phyloP scores from a whole-genome alignment of 176 grass and related monocot genomes.

The Juncus effusus region DNA sequence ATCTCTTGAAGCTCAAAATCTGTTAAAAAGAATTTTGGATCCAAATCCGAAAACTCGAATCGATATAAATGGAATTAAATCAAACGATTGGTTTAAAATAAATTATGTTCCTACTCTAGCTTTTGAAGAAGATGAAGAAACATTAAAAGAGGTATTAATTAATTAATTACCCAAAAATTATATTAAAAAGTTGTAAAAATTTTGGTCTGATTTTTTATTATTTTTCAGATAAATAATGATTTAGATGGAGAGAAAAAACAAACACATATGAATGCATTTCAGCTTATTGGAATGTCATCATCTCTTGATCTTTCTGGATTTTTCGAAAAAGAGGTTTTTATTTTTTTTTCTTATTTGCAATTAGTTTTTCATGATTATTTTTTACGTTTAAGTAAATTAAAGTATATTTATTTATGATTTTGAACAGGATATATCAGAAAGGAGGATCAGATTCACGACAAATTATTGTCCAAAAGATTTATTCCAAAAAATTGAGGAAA shows the following conservation, averaged over 20 bases:
- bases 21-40: constrained; percentile 70
- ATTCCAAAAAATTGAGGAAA: constrained; percentile 47
- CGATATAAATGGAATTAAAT: constrained; percentile 55
- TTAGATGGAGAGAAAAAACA: constrained; percentile 21
- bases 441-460: constrained; percentile 80
- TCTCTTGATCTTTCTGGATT: constrained; percentile 84
- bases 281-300: constrained; percentile 90
- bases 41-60: constrained; percentile 59
- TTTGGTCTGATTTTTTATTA: background rate
- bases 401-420: constrained; percentile 10
- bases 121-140: constrained; percentile 52
- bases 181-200: background rate
- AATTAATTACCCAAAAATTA: background rate
- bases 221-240: constrained; percentile 41
- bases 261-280: constrained; percentile 72
- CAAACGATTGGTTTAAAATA: constrained; percentile 62
- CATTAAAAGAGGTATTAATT: constrained; percentile 48
- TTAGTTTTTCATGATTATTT: background rate
- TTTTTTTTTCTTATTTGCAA: background rate
- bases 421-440: constrained; percentile 57
- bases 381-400: background rate
- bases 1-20: constrained; percentile 40
- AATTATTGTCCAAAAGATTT: constrained; percentile 43
- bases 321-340: constrained; percentile 84
- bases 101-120: constrained; percentile 47